Evolutionary conservation across 1,139 yeast genomes (phyloP).

Genomic region (Geotrichum cucujoidarum): DNA sequence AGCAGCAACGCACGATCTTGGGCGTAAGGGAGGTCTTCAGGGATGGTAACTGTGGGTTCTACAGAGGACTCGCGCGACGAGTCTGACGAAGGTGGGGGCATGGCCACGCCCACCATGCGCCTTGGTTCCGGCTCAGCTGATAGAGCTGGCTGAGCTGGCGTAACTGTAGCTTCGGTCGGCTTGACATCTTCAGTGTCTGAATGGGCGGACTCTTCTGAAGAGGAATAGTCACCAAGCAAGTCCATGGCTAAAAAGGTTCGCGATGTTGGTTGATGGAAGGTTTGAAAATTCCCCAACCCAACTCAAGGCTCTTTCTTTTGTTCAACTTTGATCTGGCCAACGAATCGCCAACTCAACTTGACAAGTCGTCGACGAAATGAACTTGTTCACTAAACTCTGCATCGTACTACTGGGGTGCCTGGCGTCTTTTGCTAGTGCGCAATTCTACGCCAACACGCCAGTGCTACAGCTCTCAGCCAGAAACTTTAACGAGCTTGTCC

Average conservation of each 20-base stretch:
- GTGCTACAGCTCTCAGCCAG: slow-evolving; percentile 52
- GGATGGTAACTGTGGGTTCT: not conserved
- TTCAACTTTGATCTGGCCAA: too few species aligned
- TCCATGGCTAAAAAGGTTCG: too few species aligned
- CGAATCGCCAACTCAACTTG: too few species aligned
- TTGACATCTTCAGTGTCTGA: not conserved
- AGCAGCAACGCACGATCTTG: slow-evolving; percentile 8
- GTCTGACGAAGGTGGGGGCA: not conserved
- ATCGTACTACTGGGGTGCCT: not conserved
- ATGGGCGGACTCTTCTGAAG: slow-evolving; percentile 1
- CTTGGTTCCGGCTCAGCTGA: not conserved
- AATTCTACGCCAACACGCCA: slow-evolving; percentile 44
- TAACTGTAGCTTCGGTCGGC: not conserved
- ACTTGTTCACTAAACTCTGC: not conserved
- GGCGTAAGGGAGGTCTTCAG: not conserved
- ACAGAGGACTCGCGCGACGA: not conserved
- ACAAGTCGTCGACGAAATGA: too few species aligned
- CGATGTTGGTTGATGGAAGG: too few species aligned
- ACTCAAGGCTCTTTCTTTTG: too few species aligned
- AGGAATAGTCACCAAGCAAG: slow-evolving; percentile 5
- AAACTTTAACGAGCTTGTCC: slow-evolving; percentile 61
- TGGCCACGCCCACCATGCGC: not conserved
- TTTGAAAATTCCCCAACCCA: too few species aligned
- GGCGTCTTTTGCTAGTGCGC: not conserved
- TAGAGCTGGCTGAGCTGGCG: not conserved